phyloP scores from a whole-genome alignment of 2,329 filamentous ascomycete species.

The Conoideocrella luteorostrata region DNA sequence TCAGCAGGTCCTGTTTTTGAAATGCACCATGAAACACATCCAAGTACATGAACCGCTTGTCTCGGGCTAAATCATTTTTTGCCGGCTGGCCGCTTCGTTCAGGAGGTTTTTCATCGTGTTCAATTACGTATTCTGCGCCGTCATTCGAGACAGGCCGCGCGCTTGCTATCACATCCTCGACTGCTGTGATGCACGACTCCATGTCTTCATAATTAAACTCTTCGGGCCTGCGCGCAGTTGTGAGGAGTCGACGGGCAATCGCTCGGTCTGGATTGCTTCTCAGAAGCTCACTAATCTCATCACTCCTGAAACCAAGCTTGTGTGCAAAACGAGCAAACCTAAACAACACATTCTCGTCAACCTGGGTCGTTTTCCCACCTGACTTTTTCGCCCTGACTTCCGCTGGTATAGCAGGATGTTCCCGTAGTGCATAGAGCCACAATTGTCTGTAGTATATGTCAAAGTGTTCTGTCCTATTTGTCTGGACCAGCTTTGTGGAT shows the following conservation, averaged over 20 bases:
- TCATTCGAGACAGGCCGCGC: background rate
- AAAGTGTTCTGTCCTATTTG: conserved; percentile 5
- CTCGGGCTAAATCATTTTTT: background rate
- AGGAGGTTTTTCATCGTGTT: background rate
- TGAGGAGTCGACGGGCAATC: conserved; percentile 6
- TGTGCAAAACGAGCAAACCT: conserved; percentile 7
- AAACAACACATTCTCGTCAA: conserved; percentile 9
- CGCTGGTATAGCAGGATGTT: conserved; percentile 9
- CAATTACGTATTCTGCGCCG: background rate
- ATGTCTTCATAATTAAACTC: background rate
- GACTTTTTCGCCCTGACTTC: conserved; percentile 3
- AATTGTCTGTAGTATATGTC: conserved; percentile 9
- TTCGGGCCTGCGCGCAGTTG: background rate
- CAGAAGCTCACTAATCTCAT: conserved; percentile 9
- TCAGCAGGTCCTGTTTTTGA: background rate
- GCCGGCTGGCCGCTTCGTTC: background rate
- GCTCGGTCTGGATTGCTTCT: conserved; percentile 6
- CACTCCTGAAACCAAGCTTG: conserved; percentile 8
- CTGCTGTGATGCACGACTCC: background rate
- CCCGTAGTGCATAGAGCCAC: conserved; percentile 10
- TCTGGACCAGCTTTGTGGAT: conserved; percentile 2
- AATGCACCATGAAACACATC: background rate
- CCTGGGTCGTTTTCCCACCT: background rate
- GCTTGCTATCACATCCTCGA: background rate
- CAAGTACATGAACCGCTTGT: background rate